A percentile compares a stretch with the other conserved stretches of the same genome.
Evolutionary conservation across 805 yeast species (phyloP).

Genomic region (Komagataella mondaviorum): DNA sequence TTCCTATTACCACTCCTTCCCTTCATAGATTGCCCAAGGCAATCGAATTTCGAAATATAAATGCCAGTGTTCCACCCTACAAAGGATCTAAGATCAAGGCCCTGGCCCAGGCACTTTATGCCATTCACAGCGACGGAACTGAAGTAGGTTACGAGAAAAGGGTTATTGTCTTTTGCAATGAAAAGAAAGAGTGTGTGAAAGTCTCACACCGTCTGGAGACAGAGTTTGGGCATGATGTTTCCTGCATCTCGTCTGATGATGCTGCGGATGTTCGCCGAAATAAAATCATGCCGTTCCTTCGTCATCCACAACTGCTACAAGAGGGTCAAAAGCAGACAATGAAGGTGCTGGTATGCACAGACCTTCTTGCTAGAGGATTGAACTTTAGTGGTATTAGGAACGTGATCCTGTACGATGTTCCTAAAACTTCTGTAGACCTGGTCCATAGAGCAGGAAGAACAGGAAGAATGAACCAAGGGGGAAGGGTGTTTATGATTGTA

Average conservation of each 20-base stretch:
- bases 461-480: constrained; percentile 81
- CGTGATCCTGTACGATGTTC: constrained; percentile 75
- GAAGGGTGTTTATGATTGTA: constrained; percentile 74
- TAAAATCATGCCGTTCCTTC: constrained; percentile 49
- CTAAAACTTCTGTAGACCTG: constrained; percentile 71
- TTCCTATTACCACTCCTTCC: constrained; percentile 62
- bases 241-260: constrained; percentile 57
- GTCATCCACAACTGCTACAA: constrained; percentile 33
- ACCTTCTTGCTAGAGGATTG: constrained; percentile 79
- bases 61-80: constrained; percentile 68
- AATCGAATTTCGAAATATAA: constrained; percentile 60
- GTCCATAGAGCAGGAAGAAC: constrained; percentile 92
- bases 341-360: constrained; percentile 77
- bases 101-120: constrained; percentile 76
- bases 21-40: constrained; percentile 75
- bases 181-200: constrained; percentile 45
- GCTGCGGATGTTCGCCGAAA: constrained; percentile 42
- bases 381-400: constrained; percentile 76
- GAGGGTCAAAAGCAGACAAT: constrained; percentile 18
- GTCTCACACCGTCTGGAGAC: constrained; percentile 39
- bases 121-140: constrained; percentile 72
- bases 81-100: constrained; percentile 77
- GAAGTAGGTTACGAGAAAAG: constrained; percentile 69
- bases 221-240: constrained; percentile 42
- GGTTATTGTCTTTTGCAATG: constrained; percentile 75